Conservation (phyloP, 768 basidiomycete species). For the Pleurotus tuoliensis region DNA sequence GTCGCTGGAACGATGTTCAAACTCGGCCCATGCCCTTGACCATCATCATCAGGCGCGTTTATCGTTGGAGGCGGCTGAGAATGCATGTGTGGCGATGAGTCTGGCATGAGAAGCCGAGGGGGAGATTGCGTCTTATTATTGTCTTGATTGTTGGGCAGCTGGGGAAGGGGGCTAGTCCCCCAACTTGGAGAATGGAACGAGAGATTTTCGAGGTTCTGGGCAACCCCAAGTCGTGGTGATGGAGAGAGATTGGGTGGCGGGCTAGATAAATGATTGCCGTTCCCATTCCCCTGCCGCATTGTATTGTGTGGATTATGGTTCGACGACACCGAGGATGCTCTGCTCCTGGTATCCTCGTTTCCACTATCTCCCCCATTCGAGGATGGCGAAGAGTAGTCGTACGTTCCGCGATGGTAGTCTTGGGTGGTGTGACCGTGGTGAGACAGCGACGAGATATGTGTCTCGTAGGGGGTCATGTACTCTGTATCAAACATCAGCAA, state of each 20-base stretch:
- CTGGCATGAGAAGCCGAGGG: slow-evolving; percentile 52
- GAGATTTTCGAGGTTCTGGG: slow-evolving; percentile 58
- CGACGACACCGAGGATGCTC: slow-evolving; percentile 69
- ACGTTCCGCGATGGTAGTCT: slow-evolving; percentile 30
- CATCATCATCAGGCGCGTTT: slow-evolving; percentile 59
- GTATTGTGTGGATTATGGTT: slow-evolving; percentile 29
- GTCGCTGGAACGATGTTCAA: slow-evolving; percentile 83
- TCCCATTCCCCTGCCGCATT: background rate
- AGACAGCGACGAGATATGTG: background rate
- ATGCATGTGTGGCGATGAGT: slow-evolving; percentile 23
- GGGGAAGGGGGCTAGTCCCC: slow-evolving; percentile 46
- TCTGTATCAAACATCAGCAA: slow-evolving; percentile 59
- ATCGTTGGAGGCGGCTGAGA: slow-evolving; percentile 44
- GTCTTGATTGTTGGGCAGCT: slow-evolving; percentile 19
- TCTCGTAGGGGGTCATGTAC: slow-evolving; percentile 26
- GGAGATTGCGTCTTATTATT: slow-evolving; percentile 63
- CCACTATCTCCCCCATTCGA: slow-evolving; percentile 38
- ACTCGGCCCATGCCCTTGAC: slow-evolving; percentile 50
- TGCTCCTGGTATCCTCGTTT: slow-evolving; percentile 46
- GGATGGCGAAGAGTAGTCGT: slow-evolving; percentile 64
- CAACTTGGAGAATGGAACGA: slow-evolving; percentile 65
- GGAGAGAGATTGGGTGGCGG: slow-evolving; percentile 29
- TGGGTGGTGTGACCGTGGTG: background rate
- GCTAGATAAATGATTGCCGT: background rate
- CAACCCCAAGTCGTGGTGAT: slow-evolving; percentile 56